Base-by-base conservation (phyloP, 148 eudicot species). In the Nepenthes gracilis region DNA sequence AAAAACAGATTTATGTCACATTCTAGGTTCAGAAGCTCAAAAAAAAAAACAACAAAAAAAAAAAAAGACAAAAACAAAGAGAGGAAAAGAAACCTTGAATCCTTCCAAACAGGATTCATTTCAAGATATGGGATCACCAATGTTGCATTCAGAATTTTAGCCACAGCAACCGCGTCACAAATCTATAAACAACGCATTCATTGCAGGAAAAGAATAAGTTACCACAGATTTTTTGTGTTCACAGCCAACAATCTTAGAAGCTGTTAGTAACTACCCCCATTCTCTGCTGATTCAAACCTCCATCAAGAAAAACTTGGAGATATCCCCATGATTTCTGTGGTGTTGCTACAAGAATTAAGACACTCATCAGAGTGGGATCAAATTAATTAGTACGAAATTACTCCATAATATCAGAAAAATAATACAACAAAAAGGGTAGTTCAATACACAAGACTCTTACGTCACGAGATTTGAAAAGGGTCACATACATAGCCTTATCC, bases 101-200 rank as follows among this genome's bases (percentile, higher is more conserved):
- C 99, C 75, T 81, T 73, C 96, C 99, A 93, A 66, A 93, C 99
- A 62, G 96, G 95, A 84, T 93, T 93, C 9, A 89, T 83, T 93
- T 93, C 99, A 57, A 93, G 91, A 72, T 80, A 77, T 23, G 99
- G 99, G 70, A 93, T 86, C 47, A 88, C 86, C 65, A 93, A 85
- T 23, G 99, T 88, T 40, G 96, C 99, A 77, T 93, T 93, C 71
- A 93, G 64, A 70, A 89, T 89, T 74, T 93, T 93, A 56, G 96
- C 99, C 66, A 93, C 92, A 1, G 95, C 96, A 76, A 93, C 96
- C 61, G 99, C 99, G 67, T 93, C 99, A 76, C 99, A 93, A 33
- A 93, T 83, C 99, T 93, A 70, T 36, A 64, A 56, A 64, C 47
- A 55, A 57, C 23, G 15, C 10, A 34, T 57, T 48, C 53, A 15